Percentiles rank a stretch among this genome's conserved stretches.
phyloP scores from a whole-genome alignment of 2,329 filamentous ascomycete genomes.

The Colletotrichum acutatum region DNA sequence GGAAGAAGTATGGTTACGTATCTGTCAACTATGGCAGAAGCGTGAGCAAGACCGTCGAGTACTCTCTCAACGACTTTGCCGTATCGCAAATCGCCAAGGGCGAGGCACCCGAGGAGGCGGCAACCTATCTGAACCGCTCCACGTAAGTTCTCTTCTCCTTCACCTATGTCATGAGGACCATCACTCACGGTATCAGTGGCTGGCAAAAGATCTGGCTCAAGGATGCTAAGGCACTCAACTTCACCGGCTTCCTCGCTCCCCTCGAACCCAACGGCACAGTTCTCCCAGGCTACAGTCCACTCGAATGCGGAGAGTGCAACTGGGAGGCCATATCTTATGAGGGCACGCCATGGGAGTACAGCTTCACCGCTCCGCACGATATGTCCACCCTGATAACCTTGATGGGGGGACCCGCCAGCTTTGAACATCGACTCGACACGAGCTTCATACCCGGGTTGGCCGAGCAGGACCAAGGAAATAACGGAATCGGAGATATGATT shows the following conservation, averaged over 20 bases:
- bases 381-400: conserved; percentile 61
- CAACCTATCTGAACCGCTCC: conserved; percentile 63
- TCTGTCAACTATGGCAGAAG: conserved; percentile 62
- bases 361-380: conserved; percentile 68
- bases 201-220: conserved; percentile 71
- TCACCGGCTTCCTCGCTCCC: conserved; percentile 68
- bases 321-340: conserved; percentile 66
- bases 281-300: conserved; percentile 56
- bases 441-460: conserved; percentile 51
- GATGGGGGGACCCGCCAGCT: conserved; percentile 61
- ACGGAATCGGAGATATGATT: conserved; percentile 55
- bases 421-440: conserved; percentile 59
- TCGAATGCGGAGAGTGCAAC: conserved; percentile 64
- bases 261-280: conserved; percentile 57
- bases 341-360: conserved; percentile 60
- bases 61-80: conserved; percentile 68
- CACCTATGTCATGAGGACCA: rapidly evolving
- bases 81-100: conserved; percentile 64
- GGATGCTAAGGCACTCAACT: conserved; percentile 55
- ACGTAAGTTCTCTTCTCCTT: conserved; percentile 35
- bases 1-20: conserved; percentile 67
- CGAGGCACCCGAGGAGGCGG: conserved; percentile 60
- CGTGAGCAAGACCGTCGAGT: conserved; percentile 66
- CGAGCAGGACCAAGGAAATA: conserved; percentile 58
- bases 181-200: conserved; percentile 43